Base-by-base conservation (phyloP, 2,329 filamentous ascomycete genomes). In the Fusarium sp. region DNA sequence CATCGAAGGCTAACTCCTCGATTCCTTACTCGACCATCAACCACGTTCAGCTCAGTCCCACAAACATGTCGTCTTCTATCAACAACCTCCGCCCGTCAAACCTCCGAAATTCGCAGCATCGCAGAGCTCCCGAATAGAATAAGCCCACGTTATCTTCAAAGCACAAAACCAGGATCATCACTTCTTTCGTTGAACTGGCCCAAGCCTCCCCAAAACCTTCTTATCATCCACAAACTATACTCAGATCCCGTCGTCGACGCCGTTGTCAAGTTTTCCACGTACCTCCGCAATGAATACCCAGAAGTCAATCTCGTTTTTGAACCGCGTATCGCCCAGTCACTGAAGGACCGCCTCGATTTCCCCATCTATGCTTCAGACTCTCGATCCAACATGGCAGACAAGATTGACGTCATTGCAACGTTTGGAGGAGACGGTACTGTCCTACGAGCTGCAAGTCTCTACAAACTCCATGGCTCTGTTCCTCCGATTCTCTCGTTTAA, bases 401-500 rank as follows among this genome's bases (percentile, higher is more conserved):
- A 96, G 81, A 91, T 97, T 62, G 96, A 99, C 76, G 84, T 98
- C 61, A 91, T 95, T 23, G 90, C 93, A 42, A 98, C 96, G 0
- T 89, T 99, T 49, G 96, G 96, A 54, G 96, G 96, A 41, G 96
- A 99, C 18, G 79, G 79, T 11, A 80, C 79, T 6, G 79, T 80
- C 11, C 63, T 80, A 15, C 75, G 79, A 23, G 79, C 79, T 2
- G 79, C 79, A 9, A 80, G 79, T 57, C 62, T 98, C 8, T 98
- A 79, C 81, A 93, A 93, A 62, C 91, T 93, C 37, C 90, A 92
- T 43, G 85, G 87, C 4, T 89, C 89, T 42, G 95, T 99, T 0
- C 96, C 96, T 1, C 96, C 96, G 0, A 92, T 99, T 33, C 84
- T 99, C 10, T 94, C 93, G 3, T 99, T 99, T 77, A 97, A 94